Evolutionary conservation across 75 land plant species (phyloP), one percentile per base, ranked within the genome.

Genomic region (Ceratopteris richardii): DNA sequence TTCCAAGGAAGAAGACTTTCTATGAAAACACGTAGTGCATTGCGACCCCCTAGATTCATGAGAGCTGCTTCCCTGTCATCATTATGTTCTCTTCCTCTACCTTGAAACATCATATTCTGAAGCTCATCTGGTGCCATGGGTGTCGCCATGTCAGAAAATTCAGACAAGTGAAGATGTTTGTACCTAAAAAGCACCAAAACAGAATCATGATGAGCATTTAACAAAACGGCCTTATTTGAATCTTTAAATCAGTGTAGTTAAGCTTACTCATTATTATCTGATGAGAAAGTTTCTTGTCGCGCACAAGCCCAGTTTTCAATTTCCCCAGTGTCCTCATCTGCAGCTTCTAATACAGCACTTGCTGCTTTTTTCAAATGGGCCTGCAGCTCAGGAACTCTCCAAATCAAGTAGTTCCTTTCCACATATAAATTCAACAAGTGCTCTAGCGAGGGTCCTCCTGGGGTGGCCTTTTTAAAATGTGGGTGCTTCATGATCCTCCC

Each of bases 311-410:
- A 95, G 52, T 83, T 77, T 23, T 64, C 76, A 39, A 80, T 76
- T 56, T 95, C 99, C 54, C 62, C 68, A 28, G 50, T 55, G 39
- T 74, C 71, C 20, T 64, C 26, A 44, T 80, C 71, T 12, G 82
- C 63, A 2, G 64, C 56, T 36, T 83, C 82, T 44, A 73, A 64
- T 1, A 90, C 91, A 44, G 63, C 30, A 12, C 39, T 39, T 23
- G 96, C 96, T 60, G 86, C 74, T 25, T 70, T 66, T 40, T 63
- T 79, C 33, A 90, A 46, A 66, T 84, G 74, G 13, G 76, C 71
- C 60, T 95, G 99, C 48, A 95, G 50, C 46, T 86, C 90, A 48
- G 98, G 96, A 18, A 79, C 73, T 66, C 98, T 83, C 96, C 96
- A 94, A 24, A 94, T 62, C 1, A 94, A 19, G 61, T 83, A 83